Evolutionary conservation across 2,329 filamentous ascomycete species (phyloP).

Genomic region (Plenodomus tracheiphilus): DNA sequence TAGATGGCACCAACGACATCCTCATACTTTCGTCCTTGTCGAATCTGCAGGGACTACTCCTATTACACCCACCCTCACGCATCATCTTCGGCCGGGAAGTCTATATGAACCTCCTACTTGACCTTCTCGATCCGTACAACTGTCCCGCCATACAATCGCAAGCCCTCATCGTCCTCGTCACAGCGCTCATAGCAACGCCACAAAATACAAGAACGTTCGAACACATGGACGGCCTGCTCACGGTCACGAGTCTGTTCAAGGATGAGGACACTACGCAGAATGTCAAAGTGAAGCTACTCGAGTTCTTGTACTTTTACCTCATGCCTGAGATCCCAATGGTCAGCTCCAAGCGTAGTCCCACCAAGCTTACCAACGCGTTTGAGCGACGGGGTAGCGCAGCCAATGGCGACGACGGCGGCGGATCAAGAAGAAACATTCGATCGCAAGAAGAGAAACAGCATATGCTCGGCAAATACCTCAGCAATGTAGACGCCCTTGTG

Average conservation of each 20-base stretch:
- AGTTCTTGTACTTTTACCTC: constrained; percentile 98
- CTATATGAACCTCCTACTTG: constrained; percentile 95
- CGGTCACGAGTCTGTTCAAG: constrained; percentile 91
- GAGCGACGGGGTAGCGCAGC: constrained; percentile 36
- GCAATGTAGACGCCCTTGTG: constrained; percentile 77
- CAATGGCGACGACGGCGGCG: constrained; percentile 35
- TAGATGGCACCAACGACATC: constrained; percentile 80
- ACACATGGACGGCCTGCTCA: constrained; percentile 84
- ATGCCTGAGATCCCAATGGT: constrained; percentile 78
- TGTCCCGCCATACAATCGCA: constrained; percentile 90
- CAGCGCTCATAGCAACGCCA: constrained; percentile 82
- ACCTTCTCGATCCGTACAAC: constrained; percentile 88
- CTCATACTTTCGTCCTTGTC: constrained; percentile 87
- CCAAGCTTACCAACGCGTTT: constrained; percentile 37
- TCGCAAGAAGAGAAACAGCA: constrained; percentile 81
- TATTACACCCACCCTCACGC: constrained; percentile 89
- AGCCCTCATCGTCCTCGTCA: constrained; percentile 86
- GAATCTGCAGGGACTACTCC: constrained; percentile 81
- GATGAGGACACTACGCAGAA: constrained; percentile 80
- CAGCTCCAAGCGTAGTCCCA: constrained; percentile 41
- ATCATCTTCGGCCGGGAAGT: constrained; percentile 84
- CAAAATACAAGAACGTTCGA: constrained; percentile 92
- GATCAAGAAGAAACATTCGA: constrained; percentile 48
- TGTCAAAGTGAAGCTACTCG: constrained; percentile 93
- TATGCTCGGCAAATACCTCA: constrained; percentile 76